These are phyloP conservation scores for Hypomontagnella submonticulosa DNA, from an alignment of 495 filamentous ascomycete genomes.

Conservation along the genomic window DNA sequence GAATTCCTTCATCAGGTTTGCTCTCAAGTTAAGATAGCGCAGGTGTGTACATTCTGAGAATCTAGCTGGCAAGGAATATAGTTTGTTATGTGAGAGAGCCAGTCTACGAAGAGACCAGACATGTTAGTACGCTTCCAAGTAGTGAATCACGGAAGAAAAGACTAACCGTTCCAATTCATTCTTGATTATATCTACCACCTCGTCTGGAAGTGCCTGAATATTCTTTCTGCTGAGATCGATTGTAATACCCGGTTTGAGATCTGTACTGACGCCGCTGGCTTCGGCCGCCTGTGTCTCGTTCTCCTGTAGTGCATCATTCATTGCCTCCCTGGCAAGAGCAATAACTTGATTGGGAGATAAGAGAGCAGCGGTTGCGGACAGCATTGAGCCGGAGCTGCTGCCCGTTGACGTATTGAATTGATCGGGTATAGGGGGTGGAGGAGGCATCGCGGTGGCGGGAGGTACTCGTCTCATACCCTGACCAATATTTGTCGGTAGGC, in stretches of 20 bases:
- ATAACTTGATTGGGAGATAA: conserved; percentile 63
- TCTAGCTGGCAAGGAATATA: conserved; percentile 79
- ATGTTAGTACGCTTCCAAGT: conserved; percentile 24
- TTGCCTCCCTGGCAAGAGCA: conserved; percentile 69
- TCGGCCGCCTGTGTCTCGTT: conserved; percentile 75
- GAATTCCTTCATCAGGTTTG: conserved; percentile 88
- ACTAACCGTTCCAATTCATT: conserved; percentile 87
- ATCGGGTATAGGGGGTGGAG: conserved; percentile 51
- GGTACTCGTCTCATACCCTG: conserved; percentile 52
- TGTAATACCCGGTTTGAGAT: conserved; percentile 81
- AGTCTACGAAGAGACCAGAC: conserved; percentile 64
- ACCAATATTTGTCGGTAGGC: conserved; percentile 54
- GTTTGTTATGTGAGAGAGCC: conserved; percentile 87
- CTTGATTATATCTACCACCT: conserved; percentile 92
- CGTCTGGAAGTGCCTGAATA: conserved; percentile 83
- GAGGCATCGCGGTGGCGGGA: conserved; percentile 49
- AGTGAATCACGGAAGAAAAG: background rate
- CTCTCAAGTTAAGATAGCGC: conserved; percentile 93
- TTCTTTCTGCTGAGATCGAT: conserved; percentile 88
- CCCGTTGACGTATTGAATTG: conserved; percentile 47
- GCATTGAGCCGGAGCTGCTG: conserved; percentile 45
- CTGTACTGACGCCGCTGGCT: conserved; percentile 73
- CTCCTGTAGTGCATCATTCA: conserved; percentile 73
- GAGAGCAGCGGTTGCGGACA: conserved; percentile 55
- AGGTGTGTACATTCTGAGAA: conserved; percentile 89